Evolutionary conservation across 805 yeast species (phyloP), one percentile per base, ranked within the genome.

Genomic region (Lipomyces kockii): DNA sequence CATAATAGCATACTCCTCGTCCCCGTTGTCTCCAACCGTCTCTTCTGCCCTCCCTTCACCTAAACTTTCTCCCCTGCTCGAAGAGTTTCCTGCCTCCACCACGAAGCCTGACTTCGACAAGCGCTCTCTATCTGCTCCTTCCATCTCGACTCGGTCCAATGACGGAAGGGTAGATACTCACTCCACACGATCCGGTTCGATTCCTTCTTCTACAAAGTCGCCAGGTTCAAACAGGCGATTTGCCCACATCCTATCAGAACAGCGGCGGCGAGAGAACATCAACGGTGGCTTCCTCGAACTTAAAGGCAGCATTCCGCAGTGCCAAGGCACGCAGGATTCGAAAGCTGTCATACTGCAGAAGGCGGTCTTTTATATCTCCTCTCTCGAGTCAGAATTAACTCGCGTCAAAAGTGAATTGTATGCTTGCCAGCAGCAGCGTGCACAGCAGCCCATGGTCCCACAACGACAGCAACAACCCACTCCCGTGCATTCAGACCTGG

Each of bases 181-280:
- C 34, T 14, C 46, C 1, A n/a, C 49, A 17, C 2, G 49, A 43
- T 43, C 49, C 9, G 22, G 49, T n/a, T 8, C 22, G 49, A n/a
- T n/a, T 27, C n/a, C 34, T 22, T 20, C 55, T 12, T 12, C 55
- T 32, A 11, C 56, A 25, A 60, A 67, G 63, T 59, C 56, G 3
- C 53, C 61, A 3, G 63, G 63, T 20, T 67, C 71, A 14, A 63
- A 53, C 55, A 66, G 79, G 22, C 68, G 79, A 51, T 81, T 81
- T 67, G 77, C 83, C 11, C 84, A 82, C 70, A 82, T 82, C 58
- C 76, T 80, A 53, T 81, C 83, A 3, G 85, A 82, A 67, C 84
- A 82, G 72, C 73, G 85, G 54, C 76, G 85, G 55, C 76, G 85
- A 39, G 84, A 82, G 63, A 78, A 80, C 66, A 82, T 82, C 61